Evolutionary conservation across 495 filamentous ascomycete species (phyloP).

Genomic region (Penicillium angulare): DNA sequence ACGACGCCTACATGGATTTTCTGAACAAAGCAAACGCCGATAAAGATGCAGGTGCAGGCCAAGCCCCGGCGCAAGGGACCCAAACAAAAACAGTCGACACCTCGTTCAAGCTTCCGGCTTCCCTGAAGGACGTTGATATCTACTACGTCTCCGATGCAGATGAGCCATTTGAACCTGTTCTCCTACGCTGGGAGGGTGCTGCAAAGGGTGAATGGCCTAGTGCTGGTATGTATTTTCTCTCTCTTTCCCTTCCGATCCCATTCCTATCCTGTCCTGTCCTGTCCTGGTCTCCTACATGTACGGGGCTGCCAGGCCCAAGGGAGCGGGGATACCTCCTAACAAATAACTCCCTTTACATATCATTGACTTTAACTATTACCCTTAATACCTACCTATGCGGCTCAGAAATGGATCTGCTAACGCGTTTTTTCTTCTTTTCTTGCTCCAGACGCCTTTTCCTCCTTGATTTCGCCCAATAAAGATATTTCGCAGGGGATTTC

Average conservation of each 20-base stretch:
- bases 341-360: background rate
- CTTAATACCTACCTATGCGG: background rate
- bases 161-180: slow-evolving; percentile 78
- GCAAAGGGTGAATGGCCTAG: slow-evolving; percentile 55
- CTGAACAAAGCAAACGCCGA: slow-evolving; percentile 81
- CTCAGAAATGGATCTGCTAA: slow-evolving; percentile 5
- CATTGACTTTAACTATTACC: no score
- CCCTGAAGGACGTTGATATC: slow-evolving; percentile 55
- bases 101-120: slow-evolving; percentile 50
- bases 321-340: background rate
- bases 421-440: background rate
- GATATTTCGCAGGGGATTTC: slow-evolving; percentile 34
- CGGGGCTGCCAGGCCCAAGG: background rate
- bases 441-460: slow-evolving; percentile 35
- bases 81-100: slow-evolving; percentile 54
- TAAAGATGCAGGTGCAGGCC: slow-evolving; percentile 47
- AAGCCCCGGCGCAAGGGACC: slow-evolving; percentile 25
- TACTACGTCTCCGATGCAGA: slow-evolving; percentile 80
- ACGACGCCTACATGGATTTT: slow-evolving; percentile 78
- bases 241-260: background rate
- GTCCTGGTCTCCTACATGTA: background rate
- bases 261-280: slow-evolving; percentile 6
- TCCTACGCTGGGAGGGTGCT: slow-evolving; percentile 58
- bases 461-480: slow-evolving; percentile 33
- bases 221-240: slow-evolving; percentile 48